Percentiles rank a stretch among this genome's conserved stretches.
Conservation (phyloP, 1,284 basidiomycete genomes). For the Ganoderma multipileum region DNA sequence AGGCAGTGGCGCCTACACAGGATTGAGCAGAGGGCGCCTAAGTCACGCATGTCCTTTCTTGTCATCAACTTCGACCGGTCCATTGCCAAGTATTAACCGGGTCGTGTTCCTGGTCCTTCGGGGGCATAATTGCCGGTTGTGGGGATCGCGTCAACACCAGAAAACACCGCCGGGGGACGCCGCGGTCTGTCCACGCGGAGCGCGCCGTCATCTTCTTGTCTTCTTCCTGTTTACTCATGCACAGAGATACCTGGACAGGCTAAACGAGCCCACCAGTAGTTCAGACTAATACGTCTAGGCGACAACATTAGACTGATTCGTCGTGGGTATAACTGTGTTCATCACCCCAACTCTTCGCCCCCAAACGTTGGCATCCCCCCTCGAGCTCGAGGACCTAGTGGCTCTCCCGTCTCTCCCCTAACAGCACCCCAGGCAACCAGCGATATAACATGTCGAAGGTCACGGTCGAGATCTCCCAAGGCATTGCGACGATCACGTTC, state of each 20-base stretch:
- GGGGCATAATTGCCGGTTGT: neutral
- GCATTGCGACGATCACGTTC: constrained; percentile 74
- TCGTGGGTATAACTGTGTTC: neutral
- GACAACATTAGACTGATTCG: neutral
- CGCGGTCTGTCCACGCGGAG: neutral
- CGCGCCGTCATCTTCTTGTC: neutral
- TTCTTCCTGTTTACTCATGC: neutral
- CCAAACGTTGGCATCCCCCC: neutral
- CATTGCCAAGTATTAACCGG: neutral
- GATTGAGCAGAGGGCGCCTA: neutral
- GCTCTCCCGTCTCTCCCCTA: neutral
- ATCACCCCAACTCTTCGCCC: neutral
- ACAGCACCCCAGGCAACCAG: neutral
- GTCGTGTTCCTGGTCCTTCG: neutral
- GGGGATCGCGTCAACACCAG: neutral
- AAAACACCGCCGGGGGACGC: neutral
- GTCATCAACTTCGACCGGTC: constrained; percentile 3
- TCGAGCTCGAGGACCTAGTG: neutral
- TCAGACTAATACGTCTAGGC: neutral
- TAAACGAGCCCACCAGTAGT: neutral
- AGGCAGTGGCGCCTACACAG: no score
- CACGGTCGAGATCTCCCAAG: constrained; percentile 55
- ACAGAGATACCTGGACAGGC: neutral
- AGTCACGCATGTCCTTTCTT: neutral
- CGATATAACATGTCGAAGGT: constrained; percentile 35